Percentiles rank a stretch among this genome's conserved stretches.
Conservation (phyloP, 768 basidiomycete species). For the Pleurotus cornucopiae region DNA sequence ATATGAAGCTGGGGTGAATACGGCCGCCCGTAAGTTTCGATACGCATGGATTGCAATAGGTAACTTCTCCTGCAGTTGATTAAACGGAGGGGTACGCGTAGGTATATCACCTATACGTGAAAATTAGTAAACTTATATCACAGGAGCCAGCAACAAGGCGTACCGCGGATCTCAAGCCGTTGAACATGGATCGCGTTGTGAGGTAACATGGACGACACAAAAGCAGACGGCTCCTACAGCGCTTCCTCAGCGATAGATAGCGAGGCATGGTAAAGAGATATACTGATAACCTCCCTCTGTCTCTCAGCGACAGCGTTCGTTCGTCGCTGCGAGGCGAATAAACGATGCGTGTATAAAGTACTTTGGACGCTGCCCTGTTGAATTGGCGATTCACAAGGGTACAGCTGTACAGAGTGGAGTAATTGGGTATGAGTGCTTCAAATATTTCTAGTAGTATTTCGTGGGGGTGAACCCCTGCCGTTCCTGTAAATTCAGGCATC, state of each 20-base stretch:
- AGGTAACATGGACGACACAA: constrained; percentile 35
- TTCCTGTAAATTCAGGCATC: background rate
- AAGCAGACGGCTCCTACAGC: constrained; percentile 28
- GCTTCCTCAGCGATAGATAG: background rate
- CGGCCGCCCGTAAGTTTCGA: constrained; percentile 26
- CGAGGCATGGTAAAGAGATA: background rate
- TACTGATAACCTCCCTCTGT: constrained; percentile 19
- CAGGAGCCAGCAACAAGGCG: constrained; percentile 6
- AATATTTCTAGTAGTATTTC: constrained; percentile 33
- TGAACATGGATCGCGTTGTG: constrained; percentile 36
- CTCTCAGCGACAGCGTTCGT: constrained; percentile 27
- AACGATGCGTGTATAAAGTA: constrained; percentile 44
- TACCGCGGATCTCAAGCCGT: constrained; percentile 44
- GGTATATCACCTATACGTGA: constrained; percentile 7
- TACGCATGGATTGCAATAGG: constrained; percentile 25
- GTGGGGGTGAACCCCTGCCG: constrained; percentile 12
- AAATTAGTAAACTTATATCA: constrained; percentile 5
- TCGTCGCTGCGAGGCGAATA: constrained; percentile 28
- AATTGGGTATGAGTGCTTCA: constrained; percentile 28
- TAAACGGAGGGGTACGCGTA: constrained; percentile 25
- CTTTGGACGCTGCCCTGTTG: constrained; percentile 34
- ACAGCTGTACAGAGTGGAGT: constrained; percentile 31
- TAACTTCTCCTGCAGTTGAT: constrained; percentile 23
- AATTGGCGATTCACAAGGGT: constrained; percentile 44
- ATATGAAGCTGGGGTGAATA: constrained; percentile 28